Percentiles rank a stretch among this genome's conserved stretches.
Conservation (phyloP, 805 yeast genomes). For the Pichia paraexigua region DNA sequence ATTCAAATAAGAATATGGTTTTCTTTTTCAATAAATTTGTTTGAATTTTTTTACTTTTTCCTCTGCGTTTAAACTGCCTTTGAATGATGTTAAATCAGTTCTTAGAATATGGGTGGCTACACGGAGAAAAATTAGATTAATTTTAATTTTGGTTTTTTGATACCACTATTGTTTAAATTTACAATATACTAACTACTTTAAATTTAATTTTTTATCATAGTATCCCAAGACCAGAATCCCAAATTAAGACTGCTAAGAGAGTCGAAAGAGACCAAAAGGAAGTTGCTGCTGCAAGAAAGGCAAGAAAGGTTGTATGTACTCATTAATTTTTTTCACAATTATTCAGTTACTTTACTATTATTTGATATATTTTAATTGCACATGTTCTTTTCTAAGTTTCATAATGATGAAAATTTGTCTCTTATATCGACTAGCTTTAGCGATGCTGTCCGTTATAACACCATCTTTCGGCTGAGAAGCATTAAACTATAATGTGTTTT, state of each 20-base stretch:
- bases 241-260: slow-evolving; percentile 74
- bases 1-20: neutral
- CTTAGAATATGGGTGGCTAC: slow-evolving; percentile 17
- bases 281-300: slow-evolving; percentile 73
- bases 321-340: neutral
- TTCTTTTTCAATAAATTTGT: slow-evolving; percentile 5
- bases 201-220: slow-evolving; percentile 22
- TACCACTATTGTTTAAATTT: neutral
- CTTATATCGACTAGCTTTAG: slow-evolving; percentile 55
- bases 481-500: neutral
- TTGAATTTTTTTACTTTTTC: slow-evolving; percentile 21
- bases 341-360: neutral
- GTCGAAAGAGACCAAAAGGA: slow-evolving; percentile 69
- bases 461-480: slow-evolving; percentile 65
- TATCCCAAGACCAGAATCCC: slow-evolving; percentile 70
- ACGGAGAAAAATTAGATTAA: slow-evolving; percentile 7
- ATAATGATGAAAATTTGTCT: slow-evolving; percentile 40
- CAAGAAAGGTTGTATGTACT: slow-evolving; percentile 72
- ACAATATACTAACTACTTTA: slow-evolving; percentile 12
- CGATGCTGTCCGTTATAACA: slow-evolving; percentile 64
- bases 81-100: slow-evolving; percentile 28
- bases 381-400: neutral
- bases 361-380: neutral
- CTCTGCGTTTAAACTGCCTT: slow-evolving; percentile 24
- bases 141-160: neutral